Evolutionary conservation across 2,329 filamentous ascomycete species (phyloP).

Genomic region (Sporothrix pallida): DNA sequence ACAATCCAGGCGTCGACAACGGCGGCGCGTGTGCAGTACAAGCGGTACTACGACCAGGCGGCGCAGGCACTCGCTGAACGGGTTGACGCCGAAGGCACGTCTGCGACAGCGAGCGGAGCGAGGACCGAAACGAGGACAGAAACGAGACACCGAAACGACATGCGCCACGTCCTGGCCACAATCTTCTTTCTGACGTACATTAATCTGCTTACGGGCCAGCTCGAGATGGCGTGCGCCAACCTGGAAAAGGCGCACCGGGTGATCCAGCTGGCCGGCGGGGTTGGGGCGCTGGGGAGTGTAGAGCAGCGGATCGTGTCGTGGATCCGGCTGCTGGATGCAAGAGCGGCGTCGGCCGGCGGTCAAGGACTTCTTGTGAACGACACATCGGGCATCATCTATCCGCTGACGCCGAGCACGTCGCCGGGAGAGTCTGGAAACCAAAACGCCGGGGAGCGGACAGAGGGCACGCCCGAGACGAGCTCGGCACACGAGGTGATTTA

Average conservation of each 20-base stretch:
- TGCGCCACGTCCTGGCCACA: background rate
- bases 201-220: background rate
- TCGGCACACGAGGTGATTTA: slow-evolving; percentile 6
- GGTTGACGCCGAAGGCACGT: background rate
- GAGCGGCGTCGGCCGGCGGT: background rate
- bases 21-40: background rate
- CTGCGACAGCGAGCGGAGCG: background rate
- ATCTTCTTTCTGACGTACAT: slow-evolving; percentile 16
- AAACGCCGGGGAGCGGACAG: no score
- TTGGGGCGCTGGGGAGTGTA: background rate
- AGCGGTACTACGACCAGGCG: slow-evolving; percentile 6
- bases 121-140: no score
- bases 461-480: background rate
- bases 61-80: background rate
- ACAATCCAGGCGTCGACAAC: slow-evolving; percentile 11
- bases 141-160: background rate
- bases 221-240: slow-evolving; percentile 4
- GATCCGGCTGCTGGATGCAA: slow-evolving; percentile 1
- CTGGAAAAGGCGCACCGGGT: slow-evolving; percentile 8
- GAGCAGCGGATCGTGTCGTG: slow-evolving; percentile 13
- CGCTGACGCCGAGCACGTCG: background rate
- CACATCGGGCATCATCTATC: background rate
- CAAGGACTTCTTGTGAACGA: background rate
- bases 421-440: background rate
- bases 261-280: background rate